These are phyloP conservation scores for Podaxis sp. DNA, from an alignment of 768 basidiomycete genomes.

Conservation along the genomic window DNA sequence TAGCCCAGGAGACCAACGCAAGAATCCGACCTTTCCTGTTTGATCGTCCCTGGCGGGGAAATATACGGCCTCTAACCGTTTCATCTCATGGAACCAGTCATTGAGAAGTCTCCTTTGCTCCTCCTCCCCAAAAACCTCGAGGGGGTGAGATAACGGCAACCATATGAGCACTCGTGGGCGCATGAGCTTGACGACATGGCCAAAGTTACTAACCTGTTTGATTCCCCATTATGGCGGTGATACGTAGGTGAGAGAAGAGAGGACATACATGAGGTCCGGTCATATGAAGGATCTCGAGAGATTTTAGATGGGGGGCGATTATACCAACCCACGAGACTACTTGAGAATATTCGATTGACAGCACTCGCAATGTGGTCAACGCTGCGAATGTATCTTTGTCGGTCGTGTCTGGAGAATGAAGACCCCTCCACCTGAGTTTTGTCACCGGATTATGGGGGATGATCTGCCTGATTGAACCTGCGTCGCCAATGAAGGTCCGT, in stretches of 20 bases:
- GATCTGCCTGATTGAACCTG: background rate
- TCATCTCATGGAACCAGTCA: background rate
- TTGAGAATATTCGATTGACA: background rate
- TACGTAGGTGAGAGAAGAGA: background rate
- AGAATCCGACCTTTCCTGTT: background rate
- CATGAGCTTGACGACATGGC: background rate
- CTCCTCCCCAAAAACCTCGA: background rate
- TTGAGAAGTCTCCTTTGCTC: background rate
- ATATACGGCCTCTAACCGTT: background rate
- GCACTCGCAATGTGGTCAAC: background rate
- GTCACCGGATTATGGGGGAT: background rate
- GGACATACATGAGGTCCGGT: background rate
- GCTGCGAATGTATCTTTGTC: background rate
- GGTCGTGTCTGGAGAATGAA: background rate
- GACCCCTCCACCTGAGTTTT: background rate
- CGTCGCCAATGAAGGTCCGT: background rate
- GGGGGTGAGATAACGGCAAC: background rate
- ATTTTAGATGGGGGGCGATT: background rate
- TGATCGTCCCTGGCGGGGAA: background rate
- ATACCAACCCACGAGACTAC: background rate
- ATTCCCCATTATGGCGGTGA: background rate
- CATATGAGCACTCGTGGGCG: background rate
- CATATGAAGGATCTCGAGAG: background rate
- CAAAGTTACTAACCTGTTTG: background rate
- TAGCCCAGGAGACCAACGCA: background rate